Conservation (phyloP, 306 rosid species). For the Crotalaria pallida region DNA sequence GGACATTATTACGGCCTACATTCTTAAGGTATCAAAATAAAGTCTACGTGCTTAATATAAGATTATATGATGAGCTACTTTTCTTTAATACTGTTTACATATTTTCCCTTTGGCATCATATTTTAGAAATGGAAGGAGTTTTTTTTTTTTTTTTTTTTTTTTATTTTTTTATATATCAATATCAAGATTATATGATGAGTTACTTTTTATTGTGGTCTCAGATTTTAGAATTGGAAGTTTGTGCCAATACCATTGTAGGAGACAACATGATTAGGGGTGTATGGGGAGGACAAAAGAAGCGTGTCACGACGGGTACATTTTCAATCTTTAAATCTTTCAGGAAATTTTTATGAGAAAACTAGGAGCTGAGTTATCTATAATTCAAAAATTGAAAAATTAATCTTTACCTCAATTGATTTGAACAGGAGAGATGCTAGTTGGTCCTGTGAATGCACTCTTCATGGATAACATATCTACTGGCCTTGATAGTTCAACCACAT, state of each 20-base stretch:
- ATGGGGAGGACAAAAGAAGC: slow-evolving; percentile 24
- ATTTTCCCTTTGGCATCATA: neutral
- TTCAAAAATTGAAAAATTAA: neutral
- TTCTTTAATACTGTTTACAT: neutral
- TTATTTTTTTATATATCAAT: no score
- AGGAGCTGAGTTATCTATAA: neutral
- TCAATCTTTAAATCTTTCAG: neutral
- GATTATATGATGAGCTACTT: neutral
- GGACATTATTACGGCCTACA: slow-evolving; percentile 11
- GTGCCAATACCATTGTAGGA: slow-evolving; percentile 31
- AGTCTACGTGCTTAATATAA: neutral
- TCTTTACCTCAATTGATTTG: neutral
- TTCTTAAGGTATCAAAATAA: slow-evolving; percentile 12
- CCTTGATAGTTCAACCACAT: slow-evolving; percentile 18
- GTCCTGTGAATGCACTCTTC: slow-evolving; percentile 24
- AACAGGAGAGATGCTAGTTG: slow-evolving; percentile 29
- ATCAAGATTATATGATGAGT: neutral
- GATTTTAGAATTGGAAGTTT: slow-evolving; percentile 28
- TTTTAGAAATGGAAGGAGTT: slow-evolving; percentile 29
- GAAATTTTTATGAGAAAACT: neutral
- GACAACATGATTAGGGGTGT: slow-evolving; percentile 17
- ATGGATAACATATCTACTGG: slow-evolving; percentile 20
- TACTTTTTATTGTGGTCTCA: neutral
- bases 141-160: no score
- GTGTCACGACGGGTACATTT: slow-evolving; percentile 18